These are phyloP conservation scores for Lipomyces orientalis DNA, from an alignment of 805 yeast species.

Conservation along the genomic window DNA sequence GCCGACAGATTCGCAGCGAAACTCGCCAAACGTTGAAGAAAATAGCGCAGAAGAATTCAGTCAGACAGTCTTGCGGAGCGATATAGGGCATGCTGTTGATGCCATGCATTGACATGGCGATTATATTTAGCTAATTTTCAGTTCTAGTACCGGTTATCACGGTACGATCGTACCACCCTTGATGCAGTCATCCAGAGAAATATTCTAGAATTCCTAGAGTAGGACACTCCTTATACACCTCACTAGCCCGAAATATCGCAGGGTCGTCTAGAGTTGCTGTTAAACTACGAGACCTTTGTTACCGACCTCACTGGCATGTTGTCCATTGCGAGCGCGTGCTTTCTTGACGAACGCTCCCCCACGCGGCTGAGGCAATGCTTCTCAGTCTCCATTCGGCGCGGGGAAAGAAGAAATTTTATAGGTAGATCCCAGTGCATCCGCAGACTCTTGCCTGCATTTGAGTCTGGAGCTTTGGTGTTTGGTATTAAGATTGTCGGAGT, in stretches of 20 bases:
- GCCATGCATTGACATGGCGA: background rate
- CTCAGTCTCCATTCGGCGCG: conserved; percentile 70
- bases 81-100: conserved; percentile 64
- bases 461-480: conserved; percentile 78
- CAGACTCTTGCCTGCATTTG: conserved; percentile 83
- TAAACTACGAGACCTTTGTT: conserved; percentile 92
- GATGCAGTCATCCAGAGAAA: conserved; percentile 92
- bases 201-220: conserved; percentile 89
- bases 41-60: conserved; percentile 79
- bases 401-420: conserved; percentile 72
- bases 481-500: conserved; percentile 65
- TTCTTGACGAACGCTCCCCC: conserved; percentile 97
- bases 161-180: conserved; percentile 91
- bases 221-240: conserved; percentile 99
- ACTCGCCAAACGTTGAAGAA: conserved; percentile 69
- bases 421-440: conserved; percentile 76
- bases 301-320: conserved; percentile 91
- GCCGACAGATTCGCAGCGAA: conserved; percentile 76
- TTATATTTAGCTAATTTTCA: background rate
- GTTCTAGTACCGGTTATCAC: conserved; percentile 75
- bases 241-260: conserved; percentile 98
- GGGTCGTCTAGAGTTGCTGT: conserved; percentile 87
- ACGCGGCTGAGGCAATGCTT: conserved; percentile 95
- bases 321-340: conserved; percentile 92
- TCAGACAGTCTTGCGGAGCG: conserved; percentile 70